phyloP scores from a whole-genome alignment of 495 filamentous ascomycete genomes.

The Lasiosphaeria hispida region DNA sequence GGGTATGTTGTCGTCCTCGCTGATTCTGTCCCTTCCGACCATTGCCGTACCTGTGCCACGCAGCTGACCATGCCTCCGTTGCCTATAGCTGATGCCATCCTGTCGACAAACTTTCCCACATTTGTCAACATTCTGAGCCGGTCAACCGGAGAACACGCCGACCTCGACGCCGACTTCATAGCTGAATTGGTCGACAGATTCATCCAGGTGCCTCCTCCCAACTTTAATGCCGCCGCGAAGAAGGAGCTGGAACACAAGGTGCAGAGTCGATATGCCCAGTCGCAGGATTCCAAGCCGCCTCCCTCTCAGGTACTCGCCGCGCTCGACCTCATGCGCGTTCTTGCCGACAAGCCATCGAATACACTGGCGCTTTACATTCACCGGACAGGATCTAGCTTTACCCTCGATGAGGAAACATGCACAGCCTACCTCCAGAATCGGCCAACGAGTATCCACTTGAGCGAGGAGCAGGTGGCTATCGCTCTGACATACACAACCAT shows the following conservation, averaged over 20 bases:
- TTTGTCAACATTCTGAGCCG: constrained; percentile 71
- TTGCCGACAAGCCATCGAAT: constrained; percentile 58
- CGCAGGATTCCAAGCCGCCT: constrained; percentile 55
- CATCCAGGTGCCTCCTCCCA: constrained; percentile 74
- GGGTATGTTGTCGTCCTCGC: constrained; percentile 57
- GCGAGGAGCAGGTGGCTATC: constrained; percentile 76
- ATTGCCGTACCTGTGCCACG: constrained; percentile 4
- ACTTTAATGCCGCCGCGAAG: constrained; percentile 74
- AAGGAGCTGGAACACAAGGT: constrained; percentile 64
- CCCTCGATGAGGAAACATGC: constrained; percentile 49
- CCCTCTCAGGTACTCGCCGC: constrained; percentile 72
- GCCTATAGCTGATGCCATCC: constrained; percentile 72
- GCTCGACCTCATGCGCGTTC: constrained; percentile 68
- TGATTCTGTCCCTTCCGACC: constrained; percentile 5
- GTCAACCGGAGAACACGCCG: constrained; percentile 57
- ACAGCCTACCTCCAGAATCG: constrained; percentile 57
- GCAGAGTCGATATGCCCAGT: constrained; percentile 59
- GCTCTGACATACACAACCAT: constrained; percentile 75
- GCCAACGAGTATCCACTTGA: constrained; percentile 65
- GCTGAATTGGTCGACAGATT: constrained; percentile 77
- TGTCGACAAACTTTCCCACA: constrained; percentile 67
- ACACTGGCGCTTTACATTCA: constrained; percentile 75
- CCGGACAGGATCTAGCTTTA: constrained; percentile 63
- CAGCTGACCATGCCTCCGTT: constrained; percentile 30
- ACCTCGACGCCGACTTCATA: constrained; percentile 63